Evolutionary conservation across 495 filamentous ascomycete species (phyloP), one percentile per base, ranked within the genome.

Genomic region (Aspergillus hancockii): DNA sequence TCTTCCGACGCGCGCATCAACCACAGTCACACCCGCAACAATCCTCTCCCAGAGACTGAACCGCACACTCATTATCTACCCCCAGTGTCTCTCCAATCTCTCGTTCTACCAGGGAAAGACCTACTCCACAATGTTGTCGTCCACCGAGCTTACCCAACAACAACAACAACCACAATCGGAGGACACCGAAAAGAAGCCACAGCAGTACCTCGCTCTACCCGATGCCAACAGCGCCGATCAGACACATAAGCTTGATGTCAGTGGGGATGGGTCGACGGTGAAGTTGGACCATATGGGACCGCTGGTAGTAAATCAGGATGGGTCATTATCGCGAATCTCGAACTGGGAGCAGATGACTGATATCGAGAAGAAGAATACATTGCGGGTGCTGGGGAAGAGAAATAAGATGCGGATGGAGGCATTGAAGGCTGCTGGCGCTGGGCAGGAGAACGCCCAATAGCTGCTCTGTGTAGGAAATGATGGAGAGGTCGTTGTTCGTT

Each of bases 331-430:
- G 62, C 81, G 85, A 19, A 86, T 90, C 59, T 64, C 78, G 56
- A 90, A 90, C 71, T 90, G 87, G 87, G 74, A 69, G 30, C 73
- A 85, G 63, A 88, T 90, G 87, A 74, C 79, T 13, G 85, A 82
- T 18, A 79, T 83, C 23, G 86, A 89, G 73, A 74, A 76, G 60
- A 66, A 79, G 61, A 87, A 82, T 67, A 87, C 86, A 46, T 54
- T 89, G 64, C 75, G 86, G 36, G 70, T 89, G 19, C 61, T 90
- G 60, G 80, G 82, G 34, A 84, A 82, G 79, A 71, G 86, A 66
- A 90, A 90, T 70, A 78, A 86, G 72, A 60, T 78, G 69, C 68
- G 87, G 10, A 58, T 87, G 63, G 81, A 77, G n/a, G 77, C 73
- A 22, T 65, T 90, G 67, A 79, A 75, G 65, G 77, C 61, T 30